These are phyloP conservation scores for Phytophthora pseudosyringae DNA, from an alignment of 352 stramenopile species.

Conservation along the genomic window DNA sequence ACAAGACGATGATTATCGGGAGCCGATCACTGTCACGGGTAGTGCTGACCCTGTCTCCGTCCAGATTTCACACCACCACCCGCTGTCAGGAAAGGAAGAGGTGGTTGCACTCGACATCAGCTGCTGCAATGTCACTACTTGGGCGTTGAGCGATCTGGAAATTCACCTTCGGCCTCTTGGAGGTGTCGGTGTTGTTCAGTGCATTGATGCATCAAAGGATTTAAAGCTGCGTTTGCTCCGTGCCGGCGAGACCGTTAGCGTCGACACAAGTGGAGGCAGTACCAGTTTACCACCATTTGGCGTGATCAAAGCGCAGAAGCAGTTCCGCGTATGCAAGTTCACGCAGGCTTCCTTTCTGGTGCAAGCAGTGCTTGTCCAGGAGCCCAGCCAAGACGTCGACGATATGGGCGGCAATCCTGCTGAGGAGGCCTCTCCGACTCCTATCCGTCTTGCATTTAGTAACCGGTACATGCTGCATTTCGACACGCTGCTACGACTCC, in stretches of 20 bases:
- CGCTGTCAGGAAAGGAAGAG: constrained; percentile 48
- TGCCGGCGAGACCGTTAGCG: constrained; percentile 38
- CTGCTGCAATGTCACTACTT: constrained; percentile 73
- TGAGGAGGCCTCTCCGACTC: constrained; percentile 11
- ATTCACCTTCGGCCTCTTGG: constrained; percentile 57
- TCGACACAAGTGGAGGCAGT: constrained; percentile 39
- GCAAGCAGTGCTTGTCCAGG: constrained; percentile 61
- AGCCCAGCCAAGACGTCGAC: constrained; percentile 38
- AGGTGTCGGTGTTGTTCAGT: constrained; percentile 50
- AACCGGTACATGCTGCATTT: constrained; percentile 62
- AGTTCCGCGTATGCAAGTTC: constrained; percentile 73
- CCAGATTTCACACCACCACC: constrained; percentile 63
- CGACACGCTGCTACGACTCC: constrained; percentile 48
- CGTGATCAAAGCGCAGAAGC: constrained; percentile 68
- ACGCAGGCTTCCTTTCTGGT: constrained; percentile 57
- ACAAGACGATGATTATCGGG: constrained; percentile 18
- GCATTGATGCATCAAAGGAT: constrained; percentile 61
- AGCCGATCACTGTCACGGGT: constrained; percentile 54
- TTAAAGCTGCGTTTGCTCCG: constrained; percentile 60
- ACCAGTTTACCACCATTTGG: constrained; percentile 61
- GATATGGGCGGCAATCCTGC: constrained; percentile 9
- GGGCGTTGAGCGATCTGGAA: constrained; percentile 69
- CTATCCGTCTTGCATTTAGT: constrained; percentile 42
- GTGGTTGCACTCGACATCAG: constrained; percentile 54
- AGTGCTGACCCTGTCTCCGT: constrained; percentile 68